Conservation (phyloP, 2,329 filamentous ascomycete genomes). For the Xenoacremonium recifei region DNA sequence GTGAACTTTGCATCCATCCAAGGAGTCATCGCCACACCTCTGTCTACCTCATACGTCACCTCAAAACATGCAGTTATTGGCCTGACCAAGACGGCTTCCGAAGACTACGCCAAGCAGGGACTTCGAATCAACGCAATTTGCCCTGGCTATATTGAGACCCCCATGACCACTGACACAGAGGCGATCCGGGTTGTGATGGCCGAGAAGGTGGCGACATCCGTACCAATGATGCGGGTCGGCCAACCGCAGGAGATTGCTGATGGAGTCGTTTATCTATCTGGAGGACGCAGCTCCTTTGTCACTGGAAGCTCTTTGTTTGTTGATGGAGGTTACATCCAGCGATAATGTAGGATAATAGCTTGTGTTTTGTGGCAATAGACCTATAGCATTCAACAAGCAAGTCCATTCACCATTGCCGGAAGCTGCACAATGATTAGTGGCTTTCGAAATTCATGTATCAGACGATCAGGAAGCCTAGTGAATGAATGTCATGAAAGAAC, state of each 20-base stretch:
- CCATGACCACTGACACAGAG: conserved; percentile 26
- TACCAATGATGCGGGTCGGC: conserved; percentile 29
- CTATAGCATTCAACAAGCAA: too few relatives aligned
- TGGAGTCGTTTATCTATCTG: conserved; percentile 25
- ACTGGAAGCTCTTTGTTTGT: not conserved
- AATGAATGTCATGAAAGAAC: too few relatives aligned
- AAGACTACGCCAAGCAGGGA: conserved; percentile 40
- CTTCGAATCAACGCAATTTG: conserved; percentile 37
- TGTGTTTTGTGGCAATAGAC: too few relatives aligned
- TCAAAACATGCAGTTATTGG: conserved; percentile 20
- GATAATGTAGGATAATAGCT: too few relatives aligned
- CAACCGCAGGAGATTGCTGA: conserved; percentile 28
- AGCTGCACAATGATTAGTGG: too few relatives aligned
- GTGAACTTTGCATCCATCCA: conserved; percentile 20
- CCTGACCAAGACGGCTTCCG: conserved; percentile 32
- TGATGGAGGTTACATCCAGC: not conserved
- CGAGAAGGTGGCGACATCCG: conserved; percentile 15
- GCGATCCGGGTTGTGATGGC: conserved; percentile 27
- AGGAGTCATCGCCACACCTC: conserved; percentile 12
- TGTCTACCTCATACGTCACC: conserved; percentile 17
- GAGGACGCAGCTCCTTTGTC: conserved; percentile 20
- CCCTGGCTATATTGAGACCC: conserved; percentile 30
- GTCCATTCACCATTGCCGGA: too few relatives aligned
- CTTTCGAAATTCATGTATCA: too few relatives aligned
- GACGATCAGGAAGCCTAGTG: too few relatives aligned